Evolutionary conservation across 768 basidiomycete species (phyloP).

Genomic region (Tulasnella sp.): DNA sequence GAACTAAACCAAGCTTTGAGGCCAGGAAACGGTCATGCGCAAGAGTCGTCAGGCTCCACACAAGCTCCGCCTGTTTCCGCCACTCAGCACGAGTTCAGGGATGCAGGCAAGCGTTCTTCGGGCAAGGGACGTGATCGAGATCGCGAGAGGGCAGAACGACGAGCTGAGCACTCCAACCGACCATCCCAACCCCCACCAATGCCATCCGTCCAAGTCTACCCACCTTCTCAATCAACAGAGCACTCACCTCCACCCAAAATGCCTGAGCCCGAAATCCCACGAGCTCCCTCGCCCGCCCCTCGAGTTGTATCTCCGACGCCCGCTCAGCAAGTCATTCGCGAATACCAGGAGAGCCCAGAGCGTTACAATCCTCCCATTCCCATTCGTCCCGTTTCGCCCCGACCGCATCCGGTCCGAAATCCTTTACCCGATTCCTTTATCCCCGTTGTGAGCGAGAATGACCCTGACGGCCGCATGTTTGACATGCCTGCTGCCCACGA

Average conservation of each 20-base stretch:
- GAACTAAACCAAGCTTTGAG: not conserved
- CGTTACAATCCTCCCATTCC: not conserved
- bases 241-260: not conserved
- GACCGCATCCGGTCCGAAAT: not conserved
- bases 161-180: not conserved
- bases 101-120: not conserved
- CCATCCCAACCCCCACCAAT: not conserved
- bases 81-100: not conserved
- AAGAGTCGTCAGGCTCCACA: not conserved
- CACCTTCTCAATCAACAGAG: not conserved
- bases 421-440: constrained; percentile 4
- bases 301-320: not conserved
- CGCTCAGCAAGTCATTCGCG: not conserved
- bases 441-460: constrained; percentile 1
- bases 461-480: constrained; percentile 9
- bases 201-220: not conserved
- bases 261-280: not conserved
- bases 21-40: not conserved
- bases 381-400: not conserved
- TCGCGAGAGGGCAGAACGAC: not conserved
- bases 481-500: constrained; percentile 14
- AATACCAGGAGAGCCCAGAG: not conserved
- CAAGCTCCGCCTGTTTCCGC: not conserved
- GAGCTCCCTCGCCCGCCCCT: not conserved
- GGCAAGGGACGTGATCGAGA: not conserved